A percentile compares a stretch with the other conserved stretches of the same genome.
Conservation (phyloP, 192 early-diverging fungal species). For the Gigaspora rosea region DNA sequence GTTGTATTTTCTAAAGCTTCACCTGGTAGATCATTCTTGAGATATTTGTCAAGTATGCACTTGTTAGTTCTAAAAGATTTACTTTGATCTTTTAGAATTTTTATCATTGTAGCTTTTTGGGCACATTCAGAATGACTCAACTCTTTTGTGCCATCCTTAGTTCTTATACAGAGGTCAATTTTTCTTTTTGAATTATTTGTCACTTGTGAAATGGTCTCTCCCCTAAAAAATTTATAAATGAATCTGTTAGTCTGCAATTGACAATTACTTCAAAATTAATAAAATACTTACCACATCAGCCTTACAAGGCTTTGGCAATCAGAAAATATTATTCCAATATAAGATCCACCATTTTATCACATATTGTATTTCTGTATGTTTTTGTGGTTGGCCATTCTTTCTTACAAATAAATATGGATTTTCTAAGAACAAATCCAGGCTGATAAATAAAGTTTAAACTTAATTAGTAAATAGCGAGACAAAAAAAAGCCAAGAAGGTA, state of each 20-base stretch:
- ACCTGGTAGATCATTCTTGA: constrained; percentile 15
- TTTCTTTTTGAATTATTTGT: neutral
- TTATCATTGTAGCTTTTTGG: neutral
- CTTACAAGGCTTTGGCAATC: constrained; percentile 15
- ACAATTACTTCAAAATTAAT: constrained; percentile 7
- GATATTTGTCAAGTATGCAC: constrained; percentile 28
- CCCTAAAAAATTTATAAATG: constrained; percentile 3
- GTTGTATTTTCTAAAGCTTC: constrained; percentile 26
- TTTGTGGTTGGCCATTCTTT: constrained; percentile 10
- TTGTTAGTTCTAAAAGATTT: constrained; percentile 25
- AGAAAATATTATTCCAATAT: constrained; percentile 20
- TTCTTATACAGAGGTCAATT: constrained; percentile 7
- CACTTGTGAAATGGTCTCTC: constrained; percentile 29
- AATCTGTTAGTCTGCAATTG: neutral
- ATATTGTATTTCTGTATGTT: constrained; percentile 24
- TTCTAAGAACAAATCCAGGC: constrained; percentile 25
- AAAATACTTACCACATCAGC: constrained; percentile 32
- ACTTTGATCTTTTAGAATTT: constrained; percentile 18
- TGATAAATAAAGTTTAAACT: constrained; percentile 17
- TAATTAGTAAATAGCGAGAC: neutral
- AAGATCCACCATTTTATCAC: neutral
- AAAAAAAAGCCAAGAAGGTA: constrained; percentile 5
- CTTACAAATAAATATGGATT: constrained; percentile 31
- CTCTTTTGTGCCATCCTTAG: constrained; percentile 1
- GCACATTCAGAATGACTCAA: constrained; percentile 29